These are phyloP conservation scores for Boletus edulis DNA, from an alignment of 768 basidiomycete species.

Conservation along the genomic window DNA sequence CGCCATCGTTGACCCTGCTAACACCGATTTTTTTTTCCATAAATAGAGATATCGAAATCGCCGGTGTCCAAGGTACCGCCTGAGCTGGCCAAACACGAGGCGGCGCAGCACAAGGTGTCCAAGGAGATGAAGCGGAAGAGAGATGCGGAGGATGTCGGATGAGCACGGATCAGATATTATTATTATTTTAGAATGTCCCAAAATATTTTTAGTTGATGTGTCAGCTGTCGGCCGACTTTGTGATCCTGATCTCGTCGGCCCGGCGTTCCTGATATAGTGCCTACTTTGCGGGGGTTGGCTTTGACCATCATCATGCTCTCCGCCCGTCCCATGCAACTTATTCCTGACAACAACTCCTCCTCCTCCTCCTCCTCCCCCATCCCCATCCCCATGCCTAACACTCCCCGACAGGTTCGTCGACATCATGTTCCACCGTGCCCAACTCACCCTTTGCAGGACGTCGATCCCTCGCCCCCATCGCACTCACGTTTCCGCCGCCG, in stretches of 20 bases:
- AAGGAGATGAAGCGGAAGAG: slow-evolving; percentile 95
- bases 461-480: slow-evolving; percentile 6
- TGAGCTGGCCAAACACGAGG: slow-evolving; percentile 88
- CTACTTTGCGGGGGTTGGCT: not conserved
- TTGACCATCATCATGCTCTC: slow-evolving; percentile 31
- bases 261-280: slow-evolving; percentile 17
- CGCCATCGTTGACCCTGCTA: slow-evolving; percentile 6
- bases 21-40: slow-evolving; percentile 1
- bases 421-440: too few relatives aligned
- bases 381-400: not conserved
- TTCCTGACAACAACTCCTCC: not conserved
- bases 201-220: too few relatives aligned
- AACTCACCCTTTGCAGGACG: not conserved
- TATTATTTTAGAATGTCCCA: too few relatives aligned
- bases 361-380: not conserved
- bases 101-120: slow-evolving; percentile 88
- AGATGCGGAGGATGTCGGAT: slow-evolving; percentile 75
- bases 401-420: not conserved
- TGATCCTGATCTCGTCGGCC: slow-evolving; percentile 16
- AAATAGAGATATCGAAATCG: slow-evolving; percentile 86
- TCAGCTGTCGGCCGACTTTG: slow-evolving; percentile 13
- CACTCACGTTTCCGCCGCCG: slow-evolving; percentile 29
- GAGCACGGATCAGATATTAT: not conserved
- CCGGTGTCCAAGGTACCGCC: slow-evolving; percentile 86
- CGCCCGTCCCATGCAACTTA: slow-evolving; percentile 36